phyloP scores from a whole-genome alignment of 1,284 basidiomycete genomes.

The Sphagnurus paluster region DNA sequence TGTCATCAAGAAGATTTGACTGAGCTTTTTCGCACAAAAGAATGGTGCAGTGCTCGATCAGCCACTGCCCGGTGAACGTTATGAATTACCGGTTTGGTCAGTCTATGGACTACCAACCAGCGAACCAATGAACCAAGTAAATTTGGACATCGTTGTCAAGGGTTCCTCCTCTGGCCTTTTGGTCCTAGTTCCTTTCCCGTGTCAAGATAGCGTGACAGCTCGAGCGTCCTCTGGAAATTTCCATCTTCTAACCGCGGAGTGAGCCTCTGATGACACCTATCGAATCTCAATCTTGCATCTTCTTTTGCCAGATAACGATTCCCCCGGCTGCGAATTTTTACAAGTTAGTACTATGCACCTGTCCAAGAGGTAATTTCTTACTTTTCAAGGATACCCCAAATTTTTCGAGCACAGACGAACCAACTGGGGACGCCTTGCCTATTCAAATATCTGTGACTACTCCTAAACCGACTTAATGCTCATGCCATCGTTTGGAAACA shows the following conservation, averaged over 20 bases:
- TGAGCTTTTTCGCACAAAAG: no score
- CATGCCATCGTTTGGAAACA: not conserved
- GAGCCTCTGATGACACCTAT: not conserved
- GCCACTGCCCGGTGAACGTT: no score
- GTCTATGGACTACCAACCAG: no score
- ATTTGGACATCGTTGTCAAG: conserved; percentile 8
- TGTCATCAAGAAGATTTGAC: not conserved
- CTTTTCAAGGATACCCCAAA: not conserved
- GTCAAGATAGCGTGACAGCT: conserved; percentile 11
- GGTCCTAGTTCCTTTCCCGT: conserved; percentile 2
- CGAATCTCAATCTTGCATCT: not conserved
- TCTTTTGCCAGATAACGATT: not conserved
- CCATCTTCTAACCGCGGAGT: no score
- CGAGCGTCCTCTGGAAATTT: conserved; percentile 1
- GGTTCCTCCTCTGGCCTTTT: conserved; percentile 6
- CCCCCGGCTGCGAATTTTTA: no score
- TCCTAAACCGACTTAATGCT: conserved; percentile 2
- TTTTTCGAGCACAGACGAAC: conserved; percentile 18
- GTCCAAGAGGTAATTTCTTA: no score
- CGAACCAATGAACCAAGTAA: conserved; percentile 4
- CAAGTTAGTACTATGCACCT: no score
- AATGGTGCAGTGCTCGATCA: no score
- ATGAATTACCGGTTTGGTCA: no score
- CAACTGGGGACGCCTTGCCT: not conserved
- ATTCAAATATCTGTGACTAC: conserved; percentile 4